phyloP scores from a whole-genome alignment of 2,329 filamentous ascomycete species.

The Pyricularia grisea region DNA sequence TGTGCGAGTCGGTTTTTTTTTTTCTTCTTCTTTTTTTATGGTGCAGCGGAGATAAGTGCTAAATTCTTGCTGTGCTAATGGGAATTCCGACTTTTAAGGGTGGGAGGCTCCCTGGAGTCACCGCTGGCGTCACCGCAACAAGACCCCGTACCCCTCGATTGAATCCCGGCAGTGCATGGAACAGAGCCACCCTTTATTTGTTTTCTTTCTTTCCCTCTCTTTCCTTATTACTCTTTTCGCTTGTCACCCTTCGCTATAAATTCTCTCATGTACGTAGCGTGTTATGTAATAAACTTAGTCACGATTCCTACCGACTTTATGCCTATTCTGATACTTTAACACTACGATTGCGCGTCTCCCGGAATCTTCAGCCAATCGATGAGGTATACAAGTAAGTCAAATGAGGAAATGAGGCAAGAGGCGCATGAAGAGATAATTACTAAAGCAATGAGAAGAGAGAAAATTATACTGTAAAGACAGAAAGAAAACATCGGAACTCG shows the following conservation, averaged over 20 bases:
- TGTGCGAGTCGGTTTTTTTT: neutral
- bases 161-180: neutral
- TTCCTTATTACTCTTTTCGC: neutral
- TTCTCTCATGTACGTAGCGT: neutral
- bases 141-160: neutral
- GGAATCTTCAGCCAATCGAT: neutral
- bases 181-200: neutral
- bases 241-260: neutral
- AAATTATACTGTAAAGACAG: neutral
- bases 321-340: neutral
- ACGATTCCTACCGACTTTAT: neutral
- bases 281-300: neutral
- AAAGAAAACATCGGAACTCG: neutral
- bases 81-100: neutral
- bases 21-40: too few species aligned
- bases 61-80: neutral
- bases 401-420: too few species aligned
- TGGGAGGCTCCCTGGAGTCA: neutral
- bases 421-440: too few species aligned
- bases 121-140: neutral
- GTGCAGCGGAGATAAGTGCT: neutral
- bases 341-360: neutral
- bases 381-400: too few species aligned
- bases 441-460: neutral
- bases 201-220: neutral